These are phyloP conservation scores for Aspergillus tubingensis DNA, from an alignment of 2,329 filamentous ascomycete genomes.

Conservation along the genomic window DNA sequence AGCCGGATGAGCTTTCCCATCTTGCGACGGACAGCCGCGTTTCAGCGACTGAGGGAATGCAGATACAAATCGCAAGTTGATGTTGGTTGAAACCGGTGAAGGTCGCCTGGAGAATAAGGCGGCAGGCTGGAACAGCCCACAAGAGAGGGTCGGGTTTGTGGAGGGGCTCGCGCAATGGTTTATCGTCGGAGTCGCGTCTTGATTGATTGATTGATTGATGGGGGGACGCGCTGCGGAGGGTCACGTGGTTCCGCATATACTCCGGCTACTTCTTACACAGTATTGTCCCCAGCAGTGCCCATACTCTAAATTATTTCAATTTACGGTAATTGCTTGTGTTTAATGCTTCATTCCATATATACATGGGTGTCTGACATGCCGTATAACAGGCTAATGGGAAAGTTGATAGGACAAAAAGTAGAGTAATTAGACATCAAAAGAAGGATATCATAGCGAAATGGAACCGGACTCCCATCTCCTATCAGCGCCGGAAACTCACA, in stretches of 20 bases:
- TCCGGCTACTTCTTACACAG: background rate
- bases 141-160: conserved; percentile 16
- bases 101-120: background rate
- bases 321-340: background rate
- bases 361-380: conserved; percentile 9
- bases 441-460: conserved; percentile 6
- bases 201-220: conserved; percentile 5
- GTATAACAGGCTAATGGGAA: background rate
- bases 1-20: conserved; percentile 98
- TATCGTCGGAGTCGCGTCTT: conserved; percentile 22
- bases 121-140: conserved; percentile 9
- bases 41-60: conserved; percentile 25
- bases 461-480: background rate
- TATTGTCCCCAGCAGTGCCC: background rate
- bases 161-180: conserved; percentile 24
- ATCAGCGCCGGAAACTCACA: conserved; percentile 17
- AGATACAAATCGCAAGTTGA: background rate
- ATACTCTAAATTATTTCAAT: background rate
- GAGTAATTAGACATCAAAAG: conserved; percentile 18
- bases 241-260: conserved; percentile 27
- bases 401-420: background rate
- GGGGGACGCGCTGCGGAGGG: conserved; percentile 27
- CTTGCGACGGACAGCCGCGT: conserved; percentile 43
- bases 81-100: background rate
- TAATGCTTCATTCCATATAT: conserved; percentile 8